phyloP scores from a whole-genome alignment of 1,284 basidiomycete genomes.

The Trametes pubescens region DNA sequence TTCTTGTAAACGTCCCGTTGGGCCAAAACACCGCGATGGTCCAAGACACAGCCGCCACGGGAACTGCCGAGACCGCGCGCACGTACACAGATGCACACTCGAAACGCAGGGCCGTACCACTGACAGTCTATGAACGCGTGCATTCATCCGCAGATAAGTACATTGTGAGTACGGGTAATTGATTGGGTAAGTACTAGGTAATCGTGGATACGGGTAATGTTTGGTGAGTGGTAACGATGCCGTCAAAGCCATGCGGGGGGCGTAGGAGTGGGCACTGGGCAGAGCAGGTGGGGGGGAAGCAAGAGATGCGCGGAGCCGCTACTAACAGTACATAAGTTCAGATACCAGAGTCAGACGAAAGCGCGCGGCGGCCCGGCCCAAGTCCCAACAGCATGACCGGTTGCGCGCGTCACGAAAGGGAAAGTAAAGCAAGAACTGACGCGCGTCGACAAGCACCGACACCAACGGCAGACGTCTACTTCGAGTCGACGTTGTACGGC shows the following conservation, averaged over 20 bases:
- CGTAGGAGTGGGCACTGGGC: background rate
- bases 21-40: too few relatives aligned
- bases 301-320: conserved; percentile 1
- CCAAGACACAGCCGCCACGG: too few relatives aligned
- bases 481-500: conserved; percentile 29
- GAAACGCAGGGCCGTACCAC: too few relatives aligned
- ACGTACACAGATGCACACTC: too few relatives aligned
- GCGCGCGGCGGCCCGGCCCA: conserved; percentile 9
- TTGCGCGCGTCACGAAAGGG: conserved; percentile 10
- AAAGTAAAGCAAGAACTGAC: conserved; percentile 1
- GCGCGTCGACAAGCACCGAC: background rate
- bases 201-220: conserved; percentile 5
- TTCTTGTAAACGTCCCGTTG: too few relatives aligned
- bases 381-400: conserved; percentile 7
- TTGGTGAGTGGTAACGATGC: background rate
- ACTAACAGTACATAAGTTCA: conserved; percentile 10
- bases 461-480: conserved; percentile 11
- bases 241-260: background rate
- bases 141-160: conserved; percentile 22
- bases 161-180: conserved; percentile 23
- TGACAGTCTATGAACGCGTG: conserved; percentile 6
- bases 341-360: conserved; percentile 1
- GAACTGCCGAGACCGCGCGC: too few relatives aligned
- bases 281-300: background rate
- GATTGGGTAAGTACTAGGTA: conserved; percentile 7